Evolutionary conservation across 495 filamentous ascomycete genomes (phyloP), one percentile per base, ranked within the genome.

Genomic region (Hypoxylon rickii): DNA sequence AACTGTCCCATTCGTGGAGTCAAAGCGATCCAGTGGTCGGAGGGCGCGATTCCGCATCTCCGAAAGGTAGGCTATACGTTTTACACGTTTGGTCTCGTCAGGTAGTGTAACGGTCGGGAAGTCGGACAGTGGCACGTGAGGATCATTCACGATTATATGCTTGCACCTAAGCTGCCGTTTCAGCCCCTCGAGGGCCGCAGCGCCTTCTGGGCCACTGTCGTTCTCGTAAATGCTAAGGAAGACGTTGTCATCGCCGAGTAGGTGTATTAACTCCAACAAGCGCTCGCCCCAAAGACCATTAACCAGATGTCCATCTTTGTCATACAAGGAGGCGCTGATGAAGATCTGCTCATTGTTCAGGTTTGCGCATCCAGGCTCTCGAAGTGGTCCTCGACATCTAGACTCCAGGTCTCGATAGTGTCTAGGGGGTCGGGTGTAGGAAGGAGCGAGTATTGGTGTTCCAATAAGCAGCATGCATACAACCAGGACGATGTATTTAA

Each of bases 31-130:
- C 7, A 94, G 71, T 1, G 88, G 88, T 44, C 77, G 68, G 17
- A 94, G 70, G 4, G 87, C 89, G 32, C 82, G 82, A 66, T 94
- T 94, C 49, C 89, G 81, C 21, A 89, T 82, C 63, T 89, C 86
- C 10, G 89, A 86, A n/a, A 92, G 74, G 62, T 85, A 92, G 31
- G 86, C 83, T 18, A 92, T 86, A 24, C 89, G 84, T 62, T 89
- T 89, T 19, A 86, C 70, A 11, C 84, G 78, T 18, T 73, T 74
- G 26, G 79, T 76, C 8, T 88, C 88, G 15, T 79, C 79, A 3
- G 87, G 86, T 10, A 88, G 65, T 8, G 71, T 80, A 32, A 89
- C 77, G 18, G 76, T 76, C 0, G 79, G 79, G 1, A 91, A 70
- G 0, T 66, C 70, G 3, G 69, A 66, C 18, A 83, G 51, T 24